These are phyloP conservation scores for Orbilia blumenaviensis DNA, from an alignment of 2,329 filamentous ascomycete species.

Conservation along the genomic window DNA sequence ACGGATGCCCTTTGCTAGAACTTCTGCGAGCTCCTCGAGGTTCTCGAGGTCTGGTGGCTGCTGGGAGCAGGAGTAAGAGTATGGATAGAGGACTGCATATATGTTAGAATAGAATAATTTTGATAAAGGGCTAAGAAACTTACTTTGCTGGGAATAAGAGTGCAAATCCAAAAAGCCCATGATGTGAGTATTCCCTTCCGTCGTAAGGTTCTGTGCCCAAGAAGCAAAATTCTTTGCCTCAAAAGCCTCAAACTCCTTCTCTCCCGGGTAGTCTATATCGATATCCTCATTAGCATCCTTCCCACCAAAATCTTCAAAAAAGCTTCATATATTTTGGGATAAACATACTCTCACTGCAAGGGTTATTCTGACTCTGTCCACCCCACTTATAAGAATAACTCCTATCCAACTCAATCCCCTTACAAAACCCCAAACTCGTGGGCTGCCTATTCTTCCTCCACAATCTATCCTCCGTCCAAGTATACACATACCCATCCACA, in stretches of 20 bases:
- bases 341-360: slow-evolving; percentile 78
- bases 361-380: slow-evolving; percentile 73
- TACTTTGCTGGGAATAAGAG: slow-evolving; percentile 85
- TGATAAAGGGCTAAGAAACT: neutral
- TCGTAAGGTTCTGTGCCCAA: slow-evolving; percentile 83
- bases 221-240: slow-evolving; percentile 79
- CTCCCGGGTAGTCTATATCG: slow-evolving; percentile 73
- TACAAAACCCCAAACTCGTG: slow-evolving; percentile 83
- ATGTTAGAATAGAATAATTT: slow-evolving; percentile 18
- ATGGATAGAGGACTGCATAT: slow-evolving; percentile 80
- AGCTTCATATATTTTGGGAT: neutral
- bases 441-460: slow-evolving; percentile 95
- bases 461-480: slow-evolving; percentile 87
- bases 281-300: neutral
- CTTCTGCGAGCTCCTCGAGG: slow-evolving; percentile 86
- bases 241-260: slow-evolving; percentile 80
- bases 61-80: slow-evolving; percentile 80
- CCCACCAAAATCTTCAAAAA: neutral
- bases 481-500: slow-evolving; percentile 93
- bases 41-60: slow-evolving; percentile 88
- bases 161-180: slow-evolving; percentile 90
- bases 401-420: slow-evolving; percentile 87
- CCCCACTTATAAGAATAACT: slow-evolving; percentile 88
- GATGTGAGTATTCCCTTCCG: slow-evolving; percentile 75
- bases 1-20: slow-evolving; percentile 79